A percentile compares a stretch with the other conserved stretches of the same genome.
phyloP scores from a whole-genome alignment of 495 filamentous ascomycete species.

The Penicillium dipodomyicola region DNA sequence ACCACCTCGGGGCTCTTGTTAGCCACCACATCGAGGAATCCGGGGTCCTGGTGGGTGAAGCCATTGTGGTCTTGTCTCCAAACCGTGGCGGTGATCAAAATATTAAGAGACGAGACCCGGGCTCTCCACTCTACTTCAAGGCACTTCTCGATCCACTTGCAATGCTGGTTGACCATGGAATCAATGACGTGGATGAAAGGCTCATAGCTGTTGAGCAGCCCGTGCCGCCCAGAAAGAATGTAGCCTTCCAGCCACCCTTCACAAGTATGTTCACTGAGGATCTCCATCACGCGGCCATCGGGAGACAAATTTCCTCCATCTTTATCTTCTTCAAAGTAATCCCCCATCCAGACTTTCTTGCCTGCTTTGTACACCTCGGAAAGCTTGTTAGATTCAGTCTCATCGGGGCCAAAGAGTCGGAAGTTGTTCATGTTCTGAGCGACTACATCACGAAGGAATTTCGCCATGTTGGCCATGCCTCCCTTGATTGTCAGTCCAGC shows the following conservation, averaged over 20 bases:
- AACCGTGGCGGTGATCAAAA: conserved; percentile 69
- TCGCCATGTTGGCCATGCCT: conserved; percentile 65
- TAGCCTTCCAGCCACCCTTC: conserved; percentile 79
- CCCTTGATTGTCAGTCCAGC: conserved; percentile 48
- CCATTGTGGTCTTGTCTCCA: conserved; percentile 80
- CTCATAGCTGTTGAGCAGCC: conserved; percentile 73
- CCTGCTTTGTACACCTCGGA: conserved; percentile 62
- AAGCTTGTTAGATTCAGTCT: conserved; percentile 76
- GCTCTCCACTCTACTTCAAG: conserved; percentile 68
- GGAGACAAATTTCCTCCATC: conserved; percentile 65
- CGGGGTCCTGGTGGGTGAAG: conserved; percentile 75
- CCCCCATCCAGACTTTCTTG: conserved; percentile 75
- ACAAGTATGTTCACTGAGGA: conserved; percentile 70
- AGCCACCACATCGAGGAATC: conserved; percentile 70
- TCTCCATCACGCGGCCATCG: conserved; percentile 71
- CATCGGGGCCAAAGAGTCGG: conserved; percentile 71
- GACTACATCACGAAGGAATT: conserved; percentile 61
- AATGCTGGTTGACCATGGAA: conserved; percentile 77
- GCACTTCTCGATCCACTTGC: conserved; percentile 78
- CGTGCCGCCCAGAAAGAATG: conserved; percentile 66
- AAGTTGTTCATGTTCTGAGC: conserved; percentile 59
- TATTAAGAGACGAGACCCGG: conserved; percentile 67
- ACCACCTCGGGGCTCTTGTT: conserved; percentile 75
- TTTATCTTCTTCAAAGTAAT: conserved; percentile 68
- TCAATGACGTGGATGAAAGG: conserved; percentile 78